Conservation (phyloP, 176 grass and related monocot genomes). For the Panicum miliaceum region DNA sequence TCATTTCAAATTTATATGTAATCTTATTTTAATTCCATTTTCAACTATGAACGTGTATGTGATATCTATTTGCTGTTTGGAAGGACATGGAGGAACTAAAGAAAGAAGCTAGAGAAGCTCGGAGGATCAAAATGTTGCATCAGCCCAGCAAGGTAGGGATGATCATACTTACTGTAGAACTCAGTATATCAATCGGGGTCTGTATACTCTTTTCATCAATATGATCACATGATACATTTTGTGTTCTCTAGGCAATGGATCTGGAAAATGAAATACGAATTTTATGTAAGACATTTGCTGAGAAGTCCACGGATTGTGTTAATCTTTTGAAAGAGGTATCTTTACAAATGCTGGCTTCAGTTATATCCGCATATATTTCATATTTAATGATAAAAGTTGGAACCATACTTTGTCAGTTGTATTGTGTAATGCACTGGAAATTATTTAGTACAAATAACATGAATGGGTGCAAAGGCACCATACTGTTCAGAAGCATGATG, state of each 20-base stretch:
- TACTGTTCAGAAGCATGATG: conserved; percentile 1
- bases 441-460: background rate
- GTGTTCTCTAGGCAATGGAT: conserved; percentile 76
- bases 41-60: conserved; percentile 14
- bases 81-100: conserved; percentile 78
- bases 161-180: background rate
- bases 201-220: background rate
- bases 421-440: background rate
- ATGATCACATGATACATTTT: conserved; percentile 9
- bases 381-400: conserved; percentile 18
- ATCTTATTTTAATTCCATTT: conserved; percentile 1
- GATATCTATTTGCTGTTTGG: conserved; percentile 34
- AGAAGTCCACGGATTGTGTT: conserved; percentile 67
- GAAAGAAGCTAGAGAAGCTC: conserved; percentile 79
- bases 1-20: conserved; percentile 13
- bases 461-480: background rate
- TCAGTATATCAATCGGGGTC: background rate
- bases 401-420: background rate
- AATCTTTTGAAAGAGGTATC: conserved; percentile 87
- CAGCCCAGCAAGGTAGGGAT: conserved; percentile 76
- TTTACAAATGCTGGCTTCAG: conserved; percentile 13
- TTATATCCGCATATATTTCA: background rate
- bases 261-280: conserved; percentile 79
- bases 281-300: conserved; percentile 62
- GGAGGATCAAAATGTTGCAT: conserved; percentile 98